Evolutionary conservation across 2,329 filamentous ascomycete species (phyloP).

Genomic region (Cladosporium sp.): DNA sequence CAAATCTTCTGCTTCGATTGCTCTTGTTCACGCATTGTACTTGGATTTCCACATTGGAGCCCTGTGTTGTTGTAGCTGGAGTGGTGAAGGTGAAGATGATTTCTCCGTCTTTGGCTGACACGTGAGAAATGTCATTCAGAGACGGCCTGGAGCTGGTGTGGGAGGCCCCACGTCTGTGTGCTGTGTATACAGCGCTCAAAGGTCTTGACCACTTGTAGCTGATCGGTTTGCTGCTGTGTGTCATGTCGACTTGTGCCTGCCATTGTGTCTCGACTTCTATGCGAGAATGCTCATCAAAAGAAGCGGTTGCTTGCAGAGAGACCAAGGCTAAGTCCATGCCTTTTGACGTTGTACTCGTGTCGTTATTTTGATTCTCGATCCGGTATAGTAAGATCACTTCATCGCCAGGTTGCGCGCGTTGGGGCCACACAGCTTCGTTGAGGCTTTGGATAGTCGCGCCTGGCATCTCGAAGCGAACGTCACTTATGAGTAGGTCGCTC

Average conservation of each 20-base stretch:
- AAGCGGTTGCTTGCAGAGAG: slow-evolving; percentile 19
- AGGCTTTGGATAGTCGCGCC: slow-evolving; percentile 52
- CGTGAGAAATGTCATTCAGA: slow-evolving; percentile 16
- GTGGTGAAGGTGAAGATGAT: slow-evolving; percentile 71
- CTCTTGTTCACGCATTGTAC: slow-evolving; percentile 73
- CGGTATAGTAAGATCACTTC: slow-evolving; percentile 65
- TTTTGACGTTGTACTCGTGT: not conserved
- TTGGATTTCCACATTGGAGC: slow-evolving; percentile 65
- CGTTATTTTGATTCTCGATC: not conserved
- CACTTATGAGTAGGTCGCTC: slow-evolving; percentile 50
- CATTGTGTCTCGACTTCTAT: slow-evolving; percentile 23
- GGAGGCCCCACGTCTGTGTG: slow-evolving; percentile 2
- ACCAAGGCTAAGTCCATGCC: slow-evolving; percentile 11
- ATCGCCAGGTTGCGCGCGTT: slow-evolving; percentile 55
- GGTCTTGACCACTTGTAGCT: slow-evolving; percentile 26
- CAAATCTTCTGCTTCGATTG: slow-evolving; percentile 59
- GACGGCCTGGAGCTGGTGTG: slow-evolving; percentile 1
- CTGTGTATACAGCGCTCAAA: slow-evolving; percentile 7
- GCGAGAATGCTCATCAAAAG: slow-evolving; percentile 19
- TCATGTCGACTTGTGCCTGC: slow-evolving; percentile 23
- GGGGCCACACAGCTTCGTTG: slow-evolving; percentile 17
- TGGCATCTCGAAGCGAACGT: slow-evolving; percentile 53
- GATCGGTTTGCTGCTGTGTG: slow-evolving; percentile 14
- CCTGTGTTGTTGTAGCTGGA: slow-evolving; percentile 55
- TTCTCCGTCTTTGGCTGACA: slow-evolving; percentile 35